Conservation (phyloP, 805 yeast genomes). For the Myxozyma neotropica region DNA sequence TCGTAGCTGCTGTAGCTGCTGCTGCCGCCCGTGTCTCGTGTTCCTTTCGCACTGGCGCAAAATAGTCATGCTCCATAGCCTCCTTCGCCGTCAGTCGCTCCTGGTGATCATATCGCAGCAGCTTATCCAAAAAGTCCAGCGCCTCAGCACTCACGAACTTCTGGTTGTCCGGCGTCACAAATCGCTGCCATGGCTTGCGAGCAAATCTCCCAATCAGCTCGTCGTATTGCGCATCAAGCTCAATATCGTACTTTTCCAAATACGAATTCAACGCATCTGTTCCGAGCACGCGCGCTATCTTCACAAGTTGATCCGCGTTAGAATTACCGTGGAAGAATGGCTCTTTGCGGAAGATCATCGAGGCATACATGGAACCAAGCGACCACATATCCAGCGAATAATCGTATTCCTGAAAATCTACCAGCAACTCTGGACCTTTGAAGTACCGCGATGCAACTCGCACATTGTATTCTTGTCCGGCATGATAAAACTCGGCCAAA, state of each 20-base stretch:
- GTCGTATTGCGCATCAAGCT: constrained; percentile 73
- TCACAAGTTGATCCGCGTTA: constrained; percentile 87
- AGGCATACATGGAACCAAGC: constrained; percentile 88
- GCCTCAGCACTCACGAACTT: constrained; percentile 70
- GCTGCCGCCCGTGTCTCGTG: constrained; percentile 24
- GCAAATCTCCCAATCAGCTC: constrained; percentile 71
- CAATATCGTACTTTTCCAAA: constrained; percentile 68
- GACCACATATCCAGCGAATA: constrained; percentile 94
- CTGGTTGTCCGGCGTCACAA: constrained; percentile 69
- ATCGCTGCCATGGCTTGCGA: constrained; percentile 83
- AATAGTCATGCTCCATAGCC: constrained; percentile 69
- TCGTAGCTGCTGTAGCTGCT: background rate
- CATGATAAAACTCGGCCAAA: constrained; percentile 89
- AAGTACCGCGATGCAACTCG: constrained; percentile 91
- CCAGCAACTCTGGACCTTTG: constrained; percentile 89
- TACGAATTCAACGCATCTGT: constrained; percentile 76
- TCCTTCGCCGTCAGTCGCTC: constrained; percentile 86
- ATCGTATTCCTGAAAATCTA: constrained; percentile 84
- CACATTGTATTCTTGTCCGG: constrained; percentile 86
- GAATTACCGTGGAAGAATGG: constrained; percentile 92
- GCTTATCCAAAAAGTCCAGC: constrained; percentile 76
- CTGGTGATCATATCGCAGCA: constrained; percentile 84
- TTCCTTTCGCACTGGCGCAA: constrained; percentile 41
- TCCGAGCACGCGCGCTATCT: constrained; percentile 84
- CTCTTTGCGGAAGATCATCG: constrained; percentile 85